These are phyloP conservation scores for Penicillium bialowiezense DNA, from an alignment of 495 filamentous ascomycete species.

Conservation along the genomic window DNA sequence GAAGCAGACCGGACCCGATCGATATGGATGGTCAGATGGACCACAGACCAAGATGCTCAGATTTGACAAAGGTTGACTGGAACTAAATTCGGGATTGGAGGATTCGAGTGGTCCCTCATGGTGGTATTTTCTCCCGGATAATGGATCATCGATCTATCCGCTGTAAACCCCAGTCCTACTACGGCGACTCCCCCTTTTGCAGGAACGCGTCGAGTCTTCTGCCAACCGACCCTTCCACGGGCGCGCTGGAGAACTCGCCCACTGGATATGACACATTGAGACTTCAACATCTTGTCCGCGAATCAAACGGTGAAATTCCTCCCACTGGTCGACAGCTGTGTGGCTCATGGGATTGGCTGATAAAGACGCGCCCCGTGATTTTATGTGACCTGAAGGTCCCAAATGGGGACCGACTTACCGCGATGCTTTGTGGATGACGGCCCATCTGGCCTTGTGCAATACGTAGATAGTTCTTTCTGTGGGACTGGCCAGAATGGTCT, in stretches of 20 bases:
- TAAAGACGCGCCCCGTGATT: background rate
- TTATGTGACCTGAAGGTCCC: slow-evolving; percentile 4
- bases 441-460: slow-evolving; percentile 21
- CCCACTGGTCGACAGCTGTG: background rate
- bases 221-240: background rate
- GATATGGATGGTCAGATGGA: background rate
- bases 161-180: slow-evolving; percentile 13
- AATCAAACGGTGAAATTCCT: background rate
- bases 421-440: background rate
- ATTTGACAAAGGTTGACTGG: background rate
- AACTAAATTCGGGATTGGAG: background rate
- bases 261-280: background rate
- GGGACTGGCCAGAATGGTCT: slow-evolving; percentile 1
- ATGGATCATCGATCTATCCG: slow-evolving; percentile 4
- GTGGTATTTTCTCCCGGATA: slow-evolving; percentile 4
- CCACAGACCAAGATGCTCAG: background rate
- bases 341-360: background rate
- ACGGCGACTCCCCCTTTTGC: background rate
- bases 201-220: background rate
- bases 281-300: background rate
- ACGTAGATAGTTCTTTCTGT: slow-evolving; percentile 27
- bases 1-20: background rate
- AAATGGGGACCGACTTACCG: slow-evolving; percentile 1
- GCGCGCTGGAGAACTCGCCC: background rate
- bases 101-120: background rate